These are phyloP conservation scores for Trichoderma gamsii DNA, from an alignment of 495 filamentous ascomycete species.

Conservation along the genomic window DNA sequence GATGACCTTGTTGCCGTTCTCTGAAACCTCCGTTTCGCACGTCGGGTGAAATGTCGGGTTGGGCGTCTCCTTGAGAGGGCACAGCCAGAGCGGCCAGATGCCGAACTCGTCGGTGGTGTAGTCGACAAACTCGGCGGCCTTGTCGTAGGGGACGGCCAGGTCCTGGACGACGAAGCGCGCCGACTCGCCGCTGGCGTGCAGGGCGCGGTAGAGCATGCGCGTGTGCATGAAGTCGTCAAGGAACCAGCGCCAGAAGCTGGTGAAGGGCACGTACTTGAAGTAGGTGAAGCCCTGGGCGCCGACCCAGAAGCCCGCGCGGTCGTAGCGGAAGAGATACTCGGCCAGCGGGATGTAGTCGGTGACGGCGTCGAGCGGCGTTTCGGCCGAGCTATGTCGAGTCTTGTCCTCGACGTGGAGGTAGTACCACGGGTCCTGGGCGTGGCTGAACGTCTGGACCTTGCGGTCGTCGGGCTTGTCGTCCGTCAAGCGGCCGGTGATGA, in stretches of 20 bases:
- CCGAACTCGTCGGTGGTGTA: constrained; percentile 42
- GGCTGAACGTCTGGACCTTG: constrained; percentile 37
- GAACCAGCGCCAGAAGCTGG: constrained; percentile 46
- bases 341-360: constrained; percentile 46
- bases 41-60: constrained; percentile 45
- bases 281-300: constrained; percentile 49
- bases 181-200: constrained; percentile 50
- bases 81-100: constrained; percentile 57
- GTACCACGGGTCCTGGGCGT: constrained; percentile 49
- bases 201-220: constrained; percentile 55
- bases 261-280: constrained; percentile 50
- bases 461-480: constrained; percentile 29
- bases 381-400: constrained; percentile 21
- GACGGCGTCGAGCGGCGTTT: constrained; percentile 10
- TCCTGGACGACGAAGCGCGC: constrained; percentile 53
- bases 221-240: constrained; percentile 62
- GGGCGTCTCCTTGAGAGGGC: constrained; percentile 42
- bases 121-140: constrained; percentile 45
- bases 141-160: constrained; percentile 47
- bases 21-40: constrained; percentile 20
- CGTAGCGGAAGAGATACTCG: constrained; percentile 55
- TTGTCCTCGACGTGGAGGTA: constrained; percentile 42
- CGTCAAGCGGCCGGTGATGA: constrained; percentile 48
- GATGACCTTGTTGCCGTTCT: constrained; percentile 18
- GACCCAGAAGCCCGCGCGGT: constrained; percentile 57